These are phyloP conservation scores for Starmerella floris DNA, from an alignment of 805 yeast species.

Conservation along the genomic window DNA sequence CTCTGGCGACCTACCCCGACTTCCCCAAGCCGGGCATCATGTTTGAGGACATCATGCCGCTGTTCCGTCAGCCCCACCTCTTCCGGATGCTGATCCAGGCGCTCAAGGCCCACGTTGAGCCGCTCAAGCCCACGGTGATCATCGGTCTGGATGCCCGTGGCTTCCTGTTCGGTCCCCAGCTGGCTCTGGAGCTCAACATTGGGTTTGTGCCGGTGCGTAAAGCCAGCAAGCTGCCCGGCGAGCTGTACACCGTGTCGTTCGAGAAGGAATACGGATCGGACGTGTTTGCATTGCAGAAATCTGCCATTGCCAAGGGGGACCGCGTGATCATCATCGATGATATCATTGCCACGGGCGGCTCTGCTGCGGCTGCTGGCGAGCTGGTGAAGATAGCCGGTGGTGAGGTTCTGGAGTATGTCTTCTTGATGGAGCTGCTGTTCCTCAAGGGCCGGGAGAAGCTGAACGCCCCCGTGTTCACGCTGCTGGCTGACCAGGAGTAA, in stretches of 20 bases:
- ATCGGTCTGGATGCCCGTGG: conserved; percentile 97
- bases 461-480: conserved; percentile 75
- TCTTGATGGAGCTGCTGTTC: conserved; percentile 90
- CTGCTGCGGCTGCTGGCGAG: conserved; percentile 88
- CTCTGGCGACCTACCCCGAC: conserved; percentile 63
- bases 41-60: conserved; percentile 93
- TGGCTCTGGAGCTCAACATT: conserved; percentile 77
- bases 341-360: conserved; percentile 95
- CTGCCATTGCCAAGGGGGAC: conserved; percentile 64
- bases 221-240: conserved; percentile 90
- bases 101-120: conserved; percentile 55
- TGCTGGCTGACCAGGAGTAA: conserved; percentile 56
- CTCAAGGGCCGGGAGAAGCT: conserved; percentile 85
- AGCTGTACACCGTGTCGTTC: conserved; percentile 54
- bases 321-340: conserved; percentile 85
- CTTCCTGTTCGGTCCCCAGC: conserved; percentile 87
- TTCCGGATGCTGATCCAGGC: conserved; percentile 75
- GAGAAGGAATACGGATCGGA: conserved; percentile 88
- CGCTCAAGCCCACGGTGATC: conserved; percentile 62
- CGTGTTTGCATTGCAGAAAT: conserved; percentile 75
- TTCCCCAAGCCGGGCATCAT: conserved; percentile 87
- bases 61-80: conserved; percentile 66
- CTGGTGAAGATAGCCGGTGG: conserved; percentile 56
- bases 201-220: conserved; percentile 95
- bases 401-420: conserved; percentile 63